Percentiles rank a stretch among this genome's conserved stretches.
Evolutionary conservation across 1,284 basidiomycete species (phyloP).

Genomic region (Cryptococcus wingfieldii): DNA sequence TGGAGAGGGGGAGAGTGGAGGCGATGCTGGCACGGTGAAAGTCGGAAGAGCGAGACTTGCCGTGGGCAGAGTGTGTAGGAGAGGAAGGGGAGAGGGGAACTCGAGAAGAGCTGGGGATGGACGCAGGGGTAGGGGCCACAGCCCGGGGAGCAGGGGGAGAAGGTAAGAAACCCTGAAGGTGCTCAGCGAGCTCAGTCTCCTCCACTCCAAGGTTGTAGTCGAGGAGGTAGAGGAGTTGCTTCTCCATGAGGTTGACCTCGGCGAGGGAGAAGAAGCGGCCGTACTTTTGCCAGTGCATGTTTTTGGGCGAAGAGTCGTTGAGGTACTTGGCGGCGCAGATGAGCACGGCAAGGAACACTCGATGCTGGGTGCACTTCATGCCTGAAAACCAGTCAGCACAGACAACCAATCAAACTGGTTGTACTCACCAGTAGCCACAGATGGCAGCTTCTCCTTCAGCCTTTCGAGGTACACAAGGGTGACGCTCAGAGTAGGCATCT

Average conservation of each 20-base stretch:
- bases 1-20: slow-evolving; percentile 7
- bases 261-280: slow-evolving; percentile 59
- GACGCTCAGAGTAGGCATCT: slow-evolving; percentile 83
- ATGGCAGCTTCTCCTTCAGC: slow-evolving; percentile 72
- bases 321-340: slow-evolving; percentile 97
- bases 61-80: slow-evolving; percentile 6
- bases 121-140: background rate
- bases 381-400: slow-evolving; percentile 51
- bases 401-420: background rate
- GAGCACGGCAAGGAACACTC: slow-evolving; percentile 91
- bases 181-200: slow-evolving; percentile 65
- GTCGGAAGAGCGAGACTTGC: slow-evolving; percentile 15
- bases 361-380: slow-evolving; percentile 87
- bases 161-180: slow-evolving; percentile 67
- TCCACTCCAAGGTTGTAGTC: slow-evolving; percentile 57
- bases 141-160: slow-evolving; percentile 7
- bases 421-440: slow-evolving; percentile 72
- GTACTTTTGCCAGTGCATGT: slow-evolving; percentile 82
- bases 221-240: slow-evolving; percentile 81
- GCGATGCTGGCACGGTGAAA: slow-evolving; percentile 7
- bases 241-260: slow-evolving; percentile 91
- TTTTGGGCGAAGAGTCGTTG: slow-evolving; percentile 94
- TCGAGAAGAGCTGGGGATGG: background rate
- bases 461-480: slow-evolving; percentile 94
- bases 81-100: slow-evolving; percentile 6